phyloP scores from a whole-genome alignment of 306 rosid species.

The Begonia fuchsioides region DNA sequence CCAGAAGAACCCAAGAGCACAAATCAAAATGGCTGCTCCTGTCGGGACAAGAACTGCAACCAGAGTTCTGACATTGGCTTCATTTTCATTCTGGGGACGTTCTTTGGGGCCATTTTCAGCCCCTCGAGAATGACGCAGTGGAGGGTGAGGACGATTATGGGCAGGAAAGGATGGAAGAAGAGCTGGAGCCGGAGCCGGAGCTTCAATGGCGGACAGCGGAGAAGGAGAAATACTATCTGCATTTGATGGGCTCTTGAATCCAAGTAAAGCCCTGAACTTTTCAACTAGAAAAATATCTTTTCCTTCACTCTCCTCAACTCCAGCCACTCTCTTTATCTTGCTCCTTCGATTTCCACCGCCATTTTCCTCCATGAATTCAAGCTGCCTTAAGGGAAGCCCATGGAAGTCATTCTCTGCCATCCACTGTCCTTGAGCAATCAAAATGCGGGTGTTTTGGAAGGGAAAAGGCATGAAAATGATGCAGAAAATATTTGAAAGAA shows the following conservation, averaged over 20 bases:
- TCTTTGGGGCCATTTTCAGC: slow-evolving; percentile 13
- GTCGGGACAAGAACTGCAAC: slow-evolving; percentile 42
- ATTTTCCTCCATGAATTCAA: slow-evolving; percentile 14
- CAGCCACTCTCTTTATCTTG: slow-evolving; percentile 41
- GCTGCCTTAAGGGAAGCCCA: slow-evolving; percentile 16
- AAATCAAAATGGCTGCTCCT: slow-evolving; percentile 33
- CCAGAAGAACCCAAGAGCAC: slow-evolving; percentile 35
- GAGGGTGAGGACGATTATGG: slow-evolving; percentile 32
- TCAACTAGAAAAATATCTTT: slow-evolving; percentile 36
- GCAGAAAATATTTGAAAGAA: slow-evolving; percentile 23
- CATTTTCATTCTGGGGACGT: slow-evolving; percentile 22
- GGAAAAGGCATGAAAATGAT: slow-evolving; percentile 28
- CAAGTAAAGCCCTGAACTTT: slow-evolving; percentile 64
- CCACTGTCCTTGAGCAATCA: slow-evolving; percentile 18
- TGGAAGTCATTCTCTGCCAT: slow-evolving; percentile 32
- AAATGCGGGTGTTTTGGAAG: slow-evolving; percentile 34
- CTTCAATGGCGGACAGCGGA: slow-evolving; percentile 31
- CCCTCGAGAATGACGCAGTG: slow-evolving; percentile 21
- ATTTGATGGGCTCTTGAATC: slow-evolving; percentile 28
- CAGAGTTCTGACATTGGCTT: slow-evolving; percentile 25
- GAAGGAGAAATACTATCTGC: slow-evolving; percentile 33
- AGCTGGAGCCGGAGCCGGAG: slow-evolving; percentile 32
- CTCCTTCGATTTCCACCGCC: slow-evolving; percentile 5
- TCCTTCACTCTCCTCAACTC: slow-evolving; percentile 47
- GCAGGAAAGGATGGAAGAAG: slow-evolving; percentile 19